Conservation (phyloP, 192 early-diverging fungal genomes). For the Paraglomus occultum region DNA sequence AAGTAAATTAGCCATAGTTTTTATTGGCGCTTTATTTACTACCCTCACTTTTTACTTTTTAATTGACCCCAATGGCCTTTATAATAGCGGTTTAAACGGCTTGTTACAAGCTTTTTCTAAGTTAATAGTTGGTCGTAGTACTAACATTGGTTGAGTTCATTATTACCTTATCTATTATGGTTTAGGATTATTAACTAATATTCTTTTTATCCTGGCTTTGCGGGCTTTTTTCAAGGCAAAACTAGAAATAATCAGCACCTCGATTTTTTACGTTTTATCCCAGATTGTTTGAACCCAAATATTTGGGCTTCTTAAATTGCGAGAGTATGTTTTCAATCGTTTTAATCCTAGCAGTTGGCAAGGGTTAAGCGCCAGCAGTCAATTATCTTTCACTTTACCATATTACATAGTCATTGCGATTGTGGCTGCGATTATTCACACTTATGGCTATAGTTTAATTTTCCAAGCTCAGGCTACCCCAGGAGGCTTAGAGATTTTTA, state of each 20-base stretch:
- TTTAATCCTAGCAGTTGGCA: conserved; percentile 17
- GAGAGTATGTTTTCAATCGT: conserved; percentile 19
- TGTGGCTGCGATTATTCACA: conserved; percentile 17
- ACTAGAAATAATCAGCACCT: conserved; percentile 20
- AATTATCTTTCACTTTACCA: conserved; percentile 16
- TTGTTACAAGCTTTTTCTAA: conserved; percentile 10
- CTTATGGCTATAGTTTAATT: conserved; percentile 25
- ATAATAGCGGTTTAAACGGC: conserved; percentile 15
- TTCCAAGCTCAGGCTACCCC: conserved; percentile 18
- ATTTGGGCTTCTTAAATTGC: not conserved
- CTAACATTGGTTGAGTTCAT: not conserved
- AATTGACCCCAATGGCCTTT: conserved; percentile 13
- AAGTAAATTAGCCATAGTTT: conserved; percentile 10
- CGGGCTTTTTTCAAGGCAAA: conserved; percentile 13
- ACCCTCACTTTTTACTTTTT: conserved; percentile 24
- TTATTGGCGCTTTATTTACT: conserved; percentile 13
- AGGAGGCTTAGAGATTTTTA: conserved; percentile 11
- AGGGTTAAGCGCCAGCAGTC: not conserved
- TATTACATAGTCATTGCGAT: conserved; percentile 21
- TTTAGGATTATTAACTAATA: conserved; percentile 7
- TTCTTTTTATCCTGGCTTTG: conserved; percentile 12
- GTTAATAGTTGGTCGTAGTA: not conserved
- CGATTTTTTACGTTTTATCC: conserved; percentile 18
- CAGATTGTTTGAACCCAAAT: conserved; percentile 21
- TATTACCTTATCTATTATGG: conserved; percentile 20